phyloP scores from a whole-genome alignment of 73 alveolate genomes.

The Blepharisma stoltei region DNA sequence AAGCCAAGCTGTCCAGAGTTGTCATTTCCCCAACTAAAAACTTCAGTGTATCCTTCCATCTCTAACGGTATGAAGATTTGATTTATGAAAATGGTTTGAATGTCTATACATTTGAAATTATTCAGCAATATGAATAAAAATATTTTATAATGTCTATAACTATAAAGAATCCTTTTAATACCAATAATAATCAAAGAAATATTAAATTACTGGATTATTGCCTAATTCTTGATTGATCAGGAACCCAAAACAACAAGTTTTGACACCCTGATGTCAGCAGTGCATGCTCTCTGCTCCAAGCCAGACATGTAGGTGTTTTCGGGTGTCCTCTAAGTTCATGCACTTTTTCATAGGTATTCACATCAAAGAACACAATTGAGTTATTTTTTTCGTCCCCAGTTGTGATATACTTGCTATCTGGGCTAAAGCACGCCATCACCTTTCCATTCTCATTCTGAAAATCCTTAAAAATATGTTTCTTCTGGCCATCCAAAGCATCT shows the following conservation, averaged over 20 bases:
- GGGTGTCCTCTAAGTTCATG: slow-evolving; percentile 51
- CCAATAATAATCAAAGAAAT: too few species aligned
- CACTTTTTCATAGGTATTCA: slow-evolving; percentile 63
- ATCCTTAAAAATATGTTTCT: slow-evolving; percentile 1
- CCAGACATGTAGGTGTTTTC: slow-evolving; percentile 44
- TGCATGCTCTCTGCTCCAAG: slow-evolving; percentile 45
- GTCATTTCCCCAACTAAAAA: slow-evolving; percentile 59
- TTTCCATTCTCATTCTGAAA: slow-evolving; percentile 26
- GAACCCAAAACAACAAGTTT: slow-evolving; percentile 61
- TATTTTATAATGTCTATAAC: too few species aligned
- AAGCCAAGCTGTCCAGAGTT: slow-evolving; percentile 37
- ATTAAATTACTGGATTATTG: too few species aligned
- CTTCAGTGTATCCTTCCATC: slow-evolving; percentile 27
- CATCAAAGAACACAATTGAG: slow-evolving; percentile 61
- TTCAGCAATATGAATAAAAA: too few species aligned
- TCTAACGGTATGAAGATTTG: too few species aligned
- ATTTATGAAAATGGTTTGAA: too few species aligned
- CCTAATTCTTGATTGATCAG: slow-evolving; percentile 33
- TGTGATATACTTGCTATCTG: slow-evolving; percentile 78
- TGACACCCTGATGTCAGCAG: slow-evolving; percentile 58
- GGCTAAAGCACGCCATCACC: slow-evolving; percentile 58
- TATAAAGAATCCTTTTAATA: too few species aligned
- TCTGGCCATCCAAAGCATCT: slow-evolving; percentile 16
- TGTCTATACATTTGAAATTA: too few species aligned
- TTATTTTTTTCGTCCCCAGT: slow-evolving; percentile 82